These are phyloP conservation scores for Castanea sativa DNA, from an alignment of 306 rosid species.

Conservation along the genomic window DNA sequence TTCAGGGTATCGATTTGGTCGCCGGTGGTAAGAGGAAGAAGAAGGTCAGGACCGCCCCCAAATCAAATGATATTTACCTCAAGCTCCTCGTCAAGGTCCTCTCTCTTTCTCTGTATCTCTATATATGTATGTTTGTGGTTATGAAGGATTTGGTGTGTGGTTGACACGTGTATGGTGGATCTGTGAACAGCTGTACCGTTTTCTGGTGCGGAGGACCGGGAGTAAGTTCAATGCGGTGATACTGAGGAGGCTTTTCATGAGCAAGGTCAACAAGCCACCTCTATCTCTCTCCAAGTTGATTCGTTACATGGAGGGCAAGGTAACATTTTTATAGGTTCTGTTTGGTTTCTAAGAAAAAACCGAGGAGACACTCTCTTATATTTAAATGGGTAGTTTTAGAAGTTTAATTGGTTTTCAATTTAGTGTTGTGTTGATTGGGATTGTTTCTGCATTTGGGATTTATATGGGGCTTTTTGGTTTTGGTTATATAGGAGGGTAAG, in stretches of 20 bases:
- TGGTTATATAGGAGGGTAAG: slow-evolving; percentile 37
- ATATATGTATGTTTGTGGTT: neutral
- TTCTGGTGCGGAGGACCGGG: slow-evolving; percentile 60
- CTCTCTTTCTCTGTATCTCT: neutral
- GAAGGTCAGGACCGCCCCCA: slow-evolving; percentile 65
- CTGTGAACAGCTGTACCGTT: slow-evolving; percentile 53
- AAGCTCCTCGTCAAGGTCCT: slow-evolving; percentile 70
- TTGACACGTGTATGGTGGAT: neutral
- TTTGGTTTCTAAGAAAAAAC: neutral
- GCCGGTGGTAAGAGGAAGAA: slow-evolving; percentile 88
- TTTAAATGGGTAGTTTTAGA: too few species aligned
- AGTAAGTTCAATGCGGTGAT: slow-evolving; percentile 55
- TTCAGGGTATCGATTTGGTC: slow-evolving; percentile 76
- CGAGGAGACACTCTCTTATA: neutral
- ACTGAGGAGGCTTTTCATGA: slow-evolving; percentile 67
- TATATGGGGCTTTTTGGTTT: neutral
- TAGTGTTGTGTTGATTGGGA: too few species aligned
- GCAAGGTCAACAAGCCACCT: slow-evolving; percentile 72
- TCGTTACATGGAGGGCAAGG: slow-evolving; percentile 55
- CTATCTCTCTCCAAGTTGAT: slow-evolving; percentile 63
- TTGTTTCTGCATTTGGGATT: neutral
- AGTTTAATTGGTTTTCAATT: too few species aligned
- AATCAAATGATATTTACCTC: slow-evolving; percentile 73
- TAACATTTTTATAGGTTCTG: neutral
- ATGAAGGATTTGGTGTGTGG: neutral